Conservation (phyloP, 23 red algal species). For the Gracilaria gracilis region DNA sequence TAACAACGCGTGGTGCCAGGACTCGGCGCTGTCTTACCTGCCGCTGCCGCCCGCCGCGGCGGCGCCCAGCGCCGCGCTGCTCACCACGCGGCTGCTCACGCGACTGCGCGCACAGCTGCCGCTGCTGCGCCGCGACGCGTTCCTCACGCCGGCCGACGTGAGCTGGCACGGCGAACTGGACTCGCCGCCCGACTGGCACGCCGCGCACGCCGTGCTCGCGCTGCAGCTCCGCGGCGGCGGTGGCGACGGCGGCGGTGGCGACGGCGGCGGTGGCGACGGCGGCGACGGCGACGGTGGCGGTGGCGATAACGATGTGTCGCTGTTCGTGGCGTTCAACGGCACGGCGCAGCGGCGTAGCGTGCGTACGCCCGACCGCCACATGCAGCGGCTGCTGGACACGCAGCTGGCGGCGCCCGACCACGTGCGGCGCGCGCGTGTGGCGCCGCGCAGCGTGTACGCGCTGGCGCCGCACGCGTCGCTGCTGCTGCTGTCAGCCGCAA, state of each 20-base stretch:
- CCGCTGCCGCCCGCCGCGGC: conserved; percentile 41
- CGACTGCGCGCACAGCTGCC: conserved; percentile 37
- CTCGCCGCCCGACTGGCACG: conserved; percentile 74
- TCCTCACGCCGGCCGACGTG: conserved; percentile 70
- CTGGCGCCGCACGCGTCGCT: neutral
- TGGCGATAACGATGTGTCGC: neutral
- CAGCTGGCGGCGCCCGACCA: neutral
- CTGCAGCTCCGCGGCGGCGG: neutral
- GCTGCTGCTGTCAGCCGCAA: conserved; percentile 9
- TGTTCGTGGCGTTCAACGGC: conserved; percentile 17
- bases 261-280: neutral
- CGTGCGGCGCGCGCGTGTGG: neutral
- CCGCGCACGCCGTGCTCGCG: neutral
- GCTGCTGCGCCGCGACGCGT: conserved; percentile 59
- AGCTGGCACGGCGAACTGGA: conserved; percentile 83
- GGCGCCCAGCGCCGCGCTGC: conserved; percentile 48
- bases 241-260: neutral
- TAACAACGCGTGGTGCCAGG: conserved; percentile 99
- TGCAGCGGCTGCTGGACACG: neutral
- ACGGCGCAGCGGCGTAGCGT: neutral
- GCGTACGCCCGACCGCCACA: neutral
- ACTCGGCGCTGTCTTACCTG: conserved; percentile 79
- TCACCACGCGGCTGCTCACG: conserved; percentile 66
- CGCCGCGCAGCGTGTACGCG: neutral
- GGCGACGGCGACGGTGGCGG: too few species aligned